Conservation (phyloP, 116 monocot species). For the Thalassia testudinum region DNA sequence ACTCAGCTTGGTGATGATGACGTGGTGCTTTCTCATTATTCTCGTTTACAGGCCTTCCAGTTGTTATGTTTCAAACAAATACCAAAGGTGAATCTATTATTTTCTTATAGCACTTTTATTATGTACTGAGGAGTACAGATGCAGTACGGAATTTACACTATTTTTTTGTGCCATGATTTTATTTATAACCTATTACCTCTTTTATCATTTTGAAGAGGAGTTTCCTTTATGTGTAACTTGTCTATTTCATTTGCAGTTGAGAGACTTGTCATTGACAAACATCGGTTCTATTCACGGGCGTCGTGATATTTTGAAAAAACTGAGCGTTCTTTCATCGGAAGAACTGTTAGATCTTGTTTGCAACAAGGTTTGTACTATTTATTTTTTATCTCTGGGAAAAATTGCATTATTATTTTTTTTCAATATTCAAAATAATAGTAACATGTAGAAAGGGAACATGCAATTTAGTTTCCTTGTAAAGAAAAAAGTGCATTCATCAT, state of each 20-base stretch:
- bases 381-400: not conserved
- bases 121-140: too few species aligned
- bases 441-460: too few species aligned
- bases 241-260: conserved; percentile 27
- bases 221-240: not conserved
- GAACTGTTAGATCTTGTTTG: conserved; percentile 87
- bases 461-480: too few species aligned
- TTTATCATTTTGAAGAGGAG: too few species aligned
- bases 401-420: not conserved
- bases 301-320: conserved; percentile 72
- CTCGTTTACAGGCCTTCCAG: conserved; percentile 91
- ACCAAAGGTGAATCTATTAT: conserved; percentile 48
- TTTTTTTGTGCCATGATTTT: too few species aligned
- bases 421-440: too few species aligned
- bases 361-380: conserved; percentile 46
- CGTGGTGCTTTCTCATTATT: conserved; percentile 81
- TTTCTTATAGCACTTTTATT: not conserved
- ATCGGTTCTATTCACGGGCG: conserved; percentile 92
- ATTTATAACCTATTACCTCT: too few species aligned
- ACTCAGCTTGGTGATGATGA: conserved; percentile 89
- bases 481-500: too few species aligned
- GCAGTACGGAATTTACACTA: too few species aligned
- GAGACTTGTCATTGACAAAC: conserved; percentile 63
- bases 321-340: conserved; percentile 52
- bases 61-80: conserved; percentile 83